These are phyloP conservation scores for Leccinum imitatum DNA, from an alignment of 768 basidiomycete genomes.

Conservation along the genomic window DNA sequence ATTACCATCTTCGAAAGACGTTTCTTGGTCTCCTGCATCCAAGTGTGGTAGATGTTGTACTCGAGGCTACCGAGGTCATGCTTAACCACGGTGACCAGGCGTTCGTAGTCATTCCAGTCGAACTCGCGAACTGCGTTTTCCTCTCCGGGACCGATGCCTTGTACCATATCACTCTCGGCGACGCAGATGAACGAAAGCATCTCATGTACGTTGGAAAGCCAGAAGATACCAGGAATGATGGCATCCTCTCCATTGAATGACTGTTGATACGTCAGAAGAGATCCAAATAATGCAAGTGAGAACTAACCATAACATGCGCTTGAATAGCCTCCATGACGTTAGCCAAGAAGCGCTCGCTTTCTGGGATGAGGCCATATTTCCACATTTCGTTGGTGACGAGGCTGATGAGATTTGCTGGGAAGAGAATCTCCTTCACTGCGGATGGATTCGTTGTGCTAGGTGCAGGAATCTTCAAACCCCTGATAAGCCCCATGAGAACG, in stretches of 20 bases:
- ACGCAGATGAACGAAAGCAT: constrained; percentile 99
- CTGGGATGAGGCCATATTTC: constrained; percentile 96
- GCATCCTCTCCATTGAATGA: constrained; percentile 93
- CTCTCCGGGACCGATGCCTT: constrained; percentile 96
- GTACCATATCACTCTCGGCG: constrained; percentile 97
- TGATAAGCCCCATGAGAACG: constrained; percentile 84
- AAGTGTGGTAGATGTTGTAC: constrained; percentile 99
- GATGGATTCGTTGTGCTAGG: constrained; percentile 89
- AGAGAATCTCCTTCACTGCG: constrained; percentile 95
- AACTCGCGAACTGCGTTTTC: constrained; percentile 90
- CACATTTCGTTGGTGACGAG: constrained; percentile 99
- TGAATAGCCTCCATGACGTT: constrained; percentile 99
- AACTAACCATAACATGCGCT: constrained; percentile 92
- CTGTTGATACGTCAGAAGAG: constrained; percentile 37
- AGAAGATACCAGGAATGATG: constrained; percentile 95
- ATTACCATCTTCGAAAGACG: constrained; percentile 96
- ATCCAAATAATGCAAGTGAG: background rate
- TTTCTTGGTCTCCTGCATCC: constrained; percentile 99
- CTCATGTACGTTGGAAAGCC: constrained; percentile 99
- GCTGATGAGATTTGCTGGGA: constrained; percentile 98
- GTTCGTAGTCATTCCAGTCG: constrained; percentile 97
- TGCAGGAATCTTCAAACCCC: constrained; percentile 88
- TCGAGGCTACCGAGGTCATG: constrained; percentile 98
- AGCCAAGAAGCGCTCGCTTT: constrained; percentile 96
- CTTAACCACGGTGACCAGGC: constrained; percentile 95